These are phyloP conservation scores for Xerocomellus intermedius DNA, from an alignment of 768 basidiomycete species.

Conservation along the genomic window DNA sequence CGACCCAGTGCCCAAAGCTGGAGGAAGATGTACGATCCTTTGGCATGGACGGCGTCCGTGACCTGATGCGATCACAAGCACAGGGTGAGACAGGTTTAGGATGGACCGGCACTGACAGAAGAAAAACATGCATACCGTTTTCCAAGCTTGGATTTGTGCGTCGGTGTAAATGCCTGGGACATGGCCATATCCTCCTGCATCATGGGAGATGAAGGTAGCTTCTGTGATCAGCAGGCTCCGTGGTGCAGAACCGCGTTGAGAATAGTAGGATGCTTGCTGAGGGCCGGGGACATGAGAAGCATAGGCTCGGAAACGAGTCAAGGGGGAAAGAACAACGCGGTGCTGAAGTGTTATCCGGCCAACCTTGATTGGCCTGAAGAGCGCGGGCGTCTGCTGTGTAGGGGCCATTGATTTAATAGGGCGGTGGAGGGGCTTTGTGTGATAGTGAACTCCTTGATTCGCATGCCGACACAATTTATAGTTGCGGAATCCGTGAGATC, in stretches of 20 bases:
- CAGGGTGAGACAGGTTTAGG: background rate
- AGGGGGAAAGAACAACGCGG: constrained; percentile 53
- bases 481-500: no score
- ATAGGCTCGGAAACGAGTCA: constrained; percentile 45
- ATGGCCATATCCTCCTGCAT: constrained; percentile 48
- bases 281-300: constrained; percentile 37
- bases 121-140: constrained; percentile 29
- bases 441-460: no score
- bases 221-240: constrained; percentile 60
- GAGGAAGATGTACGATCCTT: constrained; percentile 45
- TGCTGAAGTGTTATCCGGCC: constrained; percentile 44
- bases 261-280: constrained; percentile 45
- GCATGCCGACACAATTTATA: no score
- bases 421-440: no score
- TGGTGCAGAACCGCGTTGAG: constrained; percentile 43
- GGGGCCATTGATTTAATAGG: background rate
- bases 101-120: no score
- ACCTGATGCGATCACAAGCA: constrained; percentile 36
- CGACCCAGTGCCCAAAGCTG: constrained; percentile 63
- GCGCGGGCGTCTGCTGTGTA: constrained; percentile 12
- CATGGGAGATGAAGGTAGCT: constrained; percentile 48
- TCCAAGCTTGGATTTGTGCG: constrained; percentile 56
- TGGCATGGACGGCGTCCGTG: constrained; percentile 54
- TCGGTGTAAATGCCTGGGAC: constrained; percentile 66
- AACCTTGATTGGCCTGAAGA: constrained; percentile 48